These are phyloP conservation scores for Candida nanaspora DNA, from an alignment of 805 yeast genomes.

Conservation along the genomic window DNA sequence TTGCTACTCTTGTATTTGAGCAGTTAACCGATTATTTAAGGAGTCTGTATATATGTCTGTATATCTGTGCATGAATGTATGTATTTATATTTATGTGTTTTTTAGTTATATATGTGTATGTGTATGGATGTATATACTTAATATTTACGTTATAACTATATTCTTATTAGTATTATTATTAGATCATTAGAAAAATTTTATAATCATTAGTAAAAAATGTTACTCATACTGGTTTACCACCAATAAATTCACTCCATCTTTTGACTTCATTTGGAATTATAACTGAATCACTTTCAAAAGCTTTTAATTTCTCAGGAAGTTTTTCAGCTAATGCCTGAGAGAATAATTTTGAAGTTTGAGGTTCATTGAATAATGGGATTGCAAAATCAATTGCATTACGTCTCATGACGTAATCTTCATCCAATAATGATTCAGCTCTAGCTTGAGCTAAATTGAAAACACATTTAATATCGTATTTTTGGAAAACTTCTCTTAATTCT, in stretches of 20 bases:
- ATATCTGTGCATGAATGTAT: too few relatives aligned
- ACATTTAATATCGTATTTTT: conserved; percentile 71
- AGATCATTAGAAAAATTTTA: too few relatives aligned
- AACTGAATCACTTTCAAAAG: conserved; percentile 36
- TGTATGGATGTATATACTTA: too few relatives aligned
- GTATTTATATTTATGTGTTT: too few relatives aligned
- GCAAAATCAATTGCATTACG: conserved; percentile 98
- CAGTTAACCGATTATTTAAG: too few relatives aligned
- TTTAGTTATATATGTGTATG: too few relatives aligned
- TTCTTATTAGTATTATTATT: too few relatives aligned
- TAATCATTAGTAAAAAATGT: too few relatives aligned
- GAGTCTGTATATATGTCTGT: too few relatives aligned
- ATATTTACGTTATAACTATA: too few relatives aligned
- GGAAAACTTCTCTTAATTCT: conserved; percentile 88
- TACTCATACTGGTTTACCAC: conserved; percentile 90
- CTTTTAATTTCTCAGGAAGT: conserved; percentile 48
- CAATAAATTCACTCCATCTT: conserved; percentile 96
- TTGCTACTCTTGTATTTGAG: too few relatives aligned
- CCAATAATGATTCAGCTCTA: conserved; percentile 78
- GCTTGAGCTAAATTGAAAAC: conserved; percentile 90
- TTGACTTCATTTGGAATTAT: conserved; percentile 77
- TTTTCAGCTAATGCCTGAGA: conserved; percentile 75
- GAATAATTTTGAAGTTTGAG: conserved; percentile 83
- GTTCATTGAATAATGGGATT: conserved; percentile 94
- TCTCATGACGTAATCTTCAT: conserved; percentile 95